Evolutionary conservation across 441 rosid species (phyloP).

Genomic region (Euphorbia corollata): DNA sequence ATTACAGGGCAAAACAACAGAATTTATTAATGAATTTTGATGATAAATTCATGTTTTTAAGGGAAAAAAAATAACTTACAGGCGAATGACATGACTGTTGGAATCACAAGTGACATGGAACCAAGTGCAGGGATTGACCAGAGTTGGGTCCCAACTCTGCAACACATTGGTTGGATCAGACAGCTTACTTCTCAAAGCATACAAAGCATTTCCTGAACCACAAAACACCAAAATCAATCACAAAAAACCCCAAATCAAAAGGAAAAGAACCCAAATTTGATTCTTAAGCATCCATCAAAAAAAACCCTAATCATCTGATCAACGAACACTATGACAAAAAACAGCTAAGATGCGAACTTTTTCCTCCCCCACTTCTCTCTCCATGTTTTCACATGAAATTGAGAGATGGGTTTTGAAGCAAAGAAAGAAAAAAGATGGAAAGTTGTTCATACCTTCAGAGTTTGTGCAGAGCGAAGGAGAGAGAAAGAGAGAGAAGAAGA

Average conservation of each 20-base stretch:
- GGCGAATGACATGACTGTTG: slow-evolving; percentile 47
- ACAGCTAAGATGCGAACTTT: background rate
- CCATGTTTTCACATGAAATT: background rate
- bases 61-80: slow-evolving; percentile 30
- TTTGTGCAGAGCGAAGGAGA: slow-evolving; percentile 46
- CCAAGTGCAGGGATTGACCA: slow-evolving; percentile 80
- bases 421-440: background rate
- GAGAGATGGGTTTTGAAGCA: background rate
- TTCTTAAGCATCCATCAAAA: background rate
- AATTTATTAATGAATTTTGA: slow-evolving; percentile 2
- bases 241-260: slow-evolving; percentile 10
- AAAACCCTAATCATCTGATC: background rate
- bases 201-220: slow-evolving; percentile 52
- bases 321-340: background rate
- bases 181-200: slow-evolving; percentile 50
- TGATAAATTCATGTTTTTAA: background rate
- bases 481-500: slow-evolving; percentile 23
- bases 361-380: background rate
- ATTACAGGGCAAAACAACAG: slow-evolving; percentile 6
- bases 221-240: background rate
- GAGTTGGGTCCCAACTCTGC: slow-evolving; percentile 78
- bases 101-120: slow-evolving; percentile 69
- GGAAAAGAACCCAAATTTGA: background rate
- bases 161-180: slow-evolving; percentile 63
- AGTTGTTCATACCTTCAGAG: slow-evolving; percentile 43